Evolutionary conservation across 2,329 filamentous ascomycete species (phyloP).

Genomic region (Pseudogymnoascus sp.): DNA sequence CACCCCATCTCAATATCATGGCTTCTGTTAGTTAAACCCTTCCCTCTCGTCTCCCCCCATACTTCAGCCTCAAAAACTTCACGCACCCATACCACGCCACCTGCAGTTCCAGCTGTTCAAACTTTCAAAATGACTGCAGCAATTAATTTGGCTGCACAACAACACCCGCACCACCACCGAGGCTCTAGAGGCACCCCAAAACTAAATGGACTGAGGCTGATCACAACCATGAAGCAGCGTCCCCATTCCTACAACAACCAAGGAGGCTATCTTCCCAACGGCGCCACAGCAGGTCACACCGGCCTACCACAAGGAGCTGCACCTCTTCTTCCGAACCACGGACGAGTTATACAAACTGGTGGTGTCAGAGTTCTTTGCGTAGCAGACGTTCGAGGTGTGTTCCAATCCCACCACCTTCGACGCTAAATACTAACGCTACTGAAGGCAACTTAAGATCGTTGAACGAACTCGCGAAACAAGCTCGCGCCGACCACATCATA

Average conservation of each 20-base stretch:
- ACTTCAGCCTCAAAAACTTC: constrained; percentile 5
- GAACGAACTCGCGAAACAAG: constrained; percentile 92
- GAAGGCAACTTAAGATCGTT: constrained; percentile 88
- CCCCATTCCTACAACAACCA: constrained; percentile 28
- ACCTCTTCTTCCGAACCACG: constrained; percentile 60
- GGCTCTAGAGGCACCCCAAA: neutral
- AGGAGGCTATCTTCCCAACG: constrained; percentile 52
- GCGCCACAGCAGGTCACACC: constrained; percentile 40
- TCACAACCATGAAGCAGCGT: constrained; percentile 26
- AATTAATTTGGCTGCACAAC: neutral
- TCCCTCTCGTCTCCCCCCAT: constrained; percentile 9
- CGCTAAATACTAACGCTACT: constrained; percentile 19
- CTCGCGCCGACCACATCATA: constrained; percentile 93
- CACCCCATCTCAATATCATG: constrained; percentile 19
- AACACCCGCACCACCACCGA: neutral
- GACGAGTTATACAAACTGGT: constrained; percentile 57
- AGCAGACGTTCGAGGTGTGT: constrained; percentile 63
- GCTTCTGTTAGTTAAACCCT: constrained; percentile 23
- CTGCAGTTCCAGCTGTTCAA: neutral
- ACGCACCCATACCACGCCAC: neutral
- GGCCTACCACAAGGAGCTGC: constrained; percentile 51
- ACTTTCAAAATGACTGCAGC: neutral
- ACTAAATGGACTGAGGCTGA: constrained; percentile 2
- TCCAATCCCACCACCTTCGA: constrained; percentile 8
- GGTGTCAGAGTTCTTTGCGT: constrained; percentile 62